Percentiles rank a stretch among this genome's conserved stretches.
phyloP scores from a whole-genome alignment of 2,329 filamentous ascomycete genomes.

The Cytospora leucostoma region DNA sequence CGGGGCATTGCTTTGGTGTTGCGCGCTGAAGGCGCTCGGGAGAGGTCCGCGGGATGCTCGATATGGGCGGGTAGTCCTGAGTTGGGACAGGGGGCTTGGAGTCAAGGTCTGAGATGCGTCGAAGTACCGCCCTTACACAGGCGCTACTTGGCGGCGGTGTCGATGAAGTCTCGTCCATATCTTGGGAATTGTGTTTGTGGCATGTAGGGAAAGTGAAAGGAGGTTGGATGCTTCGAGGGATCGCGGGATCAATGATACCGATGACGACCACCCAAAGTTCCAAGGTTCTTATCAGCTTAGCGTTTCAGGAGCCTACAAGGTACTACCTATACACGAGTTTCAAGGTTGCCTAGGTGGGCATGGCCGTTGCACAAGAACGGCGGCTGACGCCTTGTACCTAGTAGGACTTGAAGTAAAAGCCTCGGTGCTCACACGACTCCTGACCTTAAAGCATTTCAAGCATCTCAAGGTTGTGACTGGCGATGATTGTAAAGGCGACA shows the following conservation, averaged over 20 bases:
- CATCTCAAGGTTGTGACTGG: too few species aligned
- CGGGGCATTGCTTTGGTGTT: slow-evolving; percentile 28
- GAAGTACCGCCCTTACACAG: slow-evolving; percentile 7
- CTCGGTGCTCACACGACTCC: too few species aligned
- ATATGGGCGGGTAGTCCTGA: slow-evolving; percentile 32
- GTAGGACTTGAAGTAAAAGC: too few species aligned
- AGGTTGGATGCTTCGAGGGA: not conserved
- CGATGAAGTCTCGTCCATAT: not conserved
- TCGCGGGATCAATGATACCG: not conserved
- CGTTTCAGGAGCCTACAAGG: not conserved
- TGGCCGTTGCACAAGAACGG: too few species aligned
- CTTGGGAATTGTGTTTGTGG: not conserved
- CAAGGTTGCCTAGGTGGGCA: too few species aligned
- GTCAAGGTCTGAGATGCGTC: slow-evolving; percentile 19
- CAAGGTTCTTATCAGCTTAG: not conserved
- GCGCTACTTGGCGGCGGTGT: slow-evolving; percentile 4
- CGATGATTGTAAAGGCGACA: too few species aligned
- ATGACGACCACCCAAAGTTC: too few species aligned
- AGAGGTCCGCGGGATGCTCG: slow-evolving; percentile 42
- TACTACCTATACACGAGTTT: too few species aligned
- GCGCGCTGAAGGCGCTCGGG: slow-evolving; percentile 41
- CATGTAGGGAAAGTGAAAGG: not conserved
- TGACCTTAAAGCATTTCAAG: too few species aligned
- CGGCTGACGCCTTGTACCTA: too few species aligned
- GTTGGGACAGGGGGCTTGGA: slow-evolving; percentile 4